Evolutionary conservation across 148 eudicot species (phyloP), one percentile per base, ranked within the genome.

Genomic region (Salicornia ramosissima): DNA sequence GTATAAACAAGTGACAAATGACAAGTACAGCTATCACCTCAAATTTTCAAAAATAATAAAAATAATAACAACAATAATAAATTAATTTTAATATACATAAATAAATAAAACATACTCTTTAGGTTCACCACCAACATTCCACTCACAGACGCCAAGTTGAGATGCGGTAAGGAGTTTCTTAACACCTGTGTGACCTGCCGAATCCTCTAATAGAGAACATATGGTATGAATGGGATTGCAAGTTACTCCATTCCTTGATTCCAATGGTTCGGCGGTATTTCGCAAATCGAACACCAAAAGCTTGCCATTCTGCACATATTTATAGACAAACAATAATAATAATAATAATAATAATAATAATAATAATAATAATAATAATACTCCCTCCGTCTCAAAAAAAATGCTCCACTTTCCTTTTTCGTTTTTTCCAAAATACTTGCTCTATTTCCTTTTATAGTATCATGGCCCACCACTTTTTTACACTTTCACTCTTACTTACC

Each of bases 241-340:
- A 28, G 89, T 83, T 75, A 88, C 77, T 55, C 98, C 98, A 73
- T 25, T 69, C 71, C 75, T 75, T 15, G 85, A 77, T 64, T 88
- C 84, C 79, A 90, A 80, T 28, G 86, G 89, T 74, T 68, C 74
- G 56, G 13, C 63, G 49, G 97, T 90, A 71, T 88, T 88, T 65
- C 98, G 96, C 82, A 82, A 67, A 77, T 94, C 97, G 75, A 94
- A 94, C 74, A 83, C 85, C 75, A 82, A 73, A 73, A 90, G 84
- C 87, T 80, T 86, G 54, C 98, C 98, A 81, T 88, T 88, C 98
- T 94, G 86, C 80, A 84, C 15, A 69, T 59, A 75, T 70, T 14
- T 21, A 67, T 25, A 33, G 7, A 39, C 29, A 57, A 62, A 29
- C 0, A 15, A 13, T 14, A 56, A 29, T 30, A 50, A 69, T n/a